Conservation (phyloP, 345 rosid genomes). For the Populus nigra region DNA sequence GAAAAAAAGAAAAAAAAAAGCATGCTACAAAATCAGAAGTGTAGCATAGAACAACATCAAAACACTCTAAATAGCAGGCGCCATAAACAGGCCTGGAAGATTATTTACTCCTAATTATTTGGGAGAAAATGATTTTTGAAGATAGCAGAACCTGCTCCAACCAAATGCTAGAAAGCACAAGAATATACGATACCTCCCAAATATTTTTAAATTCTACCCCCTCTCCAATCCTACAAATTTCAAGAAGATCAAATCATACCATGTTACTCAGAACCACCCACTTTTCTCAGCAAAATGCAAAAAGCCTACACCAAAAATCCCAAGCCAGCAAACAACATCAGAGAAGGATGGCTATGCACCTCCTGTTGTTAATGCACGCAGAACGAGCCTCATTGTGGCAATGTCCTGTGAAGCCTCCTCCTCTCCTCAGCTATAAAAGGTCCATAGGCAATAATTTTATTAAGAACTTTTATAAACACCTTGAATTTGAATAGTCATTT, state of each 20-base stretch:
- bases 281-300: neutral
- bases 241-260: neutral
- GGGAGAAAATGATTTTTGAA: neutral
- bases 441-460: neutral
- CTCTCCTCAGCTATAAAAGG: neutral
- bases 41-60: neutral
- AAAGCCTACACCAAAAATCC: neutral
- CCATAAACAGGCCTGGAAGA: neutral
- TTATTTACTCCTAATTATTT: no score
- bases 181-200: neutral
- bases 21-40: neutral
- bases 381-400: neutral
- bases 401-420: neutral
- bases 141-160: neutral
- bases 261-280: neutral
- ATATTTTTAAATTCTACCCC: neutral
- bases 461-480: neutral
- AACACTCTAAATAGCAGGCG: neutral
- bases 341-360: neutral
- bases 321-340: neutral
- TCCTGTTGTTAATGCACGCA: neutral
- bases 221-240: neutral
- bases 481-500: no score
- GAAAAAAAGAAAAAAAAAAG: neutral
- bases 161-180: neutral